These are phyloP conservation scores for Tetracladium maxilliforme DNA, from an alignment of 2,329 filamentous ascomycete genomes.

Conservation along the genomic window DNA sequence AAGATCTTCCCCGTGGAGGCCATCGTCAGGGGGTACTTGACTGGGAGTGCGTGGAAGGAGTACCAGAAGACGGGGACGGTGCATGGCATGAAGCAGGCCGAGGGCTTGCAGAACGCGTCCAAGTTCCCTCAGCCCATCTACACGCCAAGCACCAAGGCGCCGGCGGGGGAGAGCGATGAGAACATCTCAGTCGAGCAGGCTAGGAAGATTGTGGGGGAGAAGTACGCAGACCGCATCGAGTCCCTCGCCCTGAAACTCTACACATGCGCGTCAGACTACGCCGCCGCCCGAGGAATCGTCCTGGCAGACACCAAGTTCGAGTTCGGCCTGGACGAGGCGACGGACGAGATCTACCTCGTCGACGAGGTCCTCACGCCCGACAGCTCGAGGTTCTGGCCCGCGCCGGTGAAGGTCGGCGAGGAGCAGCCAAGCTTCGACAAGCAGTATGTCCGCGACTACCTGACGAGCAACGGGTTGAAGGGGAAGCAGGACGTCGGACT, in stretches of 20 bases:
- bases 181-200: constrained; percentile 49
- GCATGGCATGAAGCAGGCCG: constrained; percentile 43
- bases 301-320: constrained; percentile 68
- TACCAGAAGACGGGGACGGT: constrained; percentile 50
- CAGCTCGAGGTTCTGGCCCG: constrained; percentile 76
- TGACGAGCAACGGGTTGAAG: constrained; percentile 58
- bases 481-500: constrained; percentile 60
- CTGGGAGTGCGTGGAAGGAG: constrained; percentile 57
- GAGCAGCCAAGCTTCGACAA: constrained; percentile 83
- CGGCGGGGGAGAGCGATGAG: constrained; percentile 51
- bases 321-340: constrained; percentile 46
- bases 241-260: constrained; percentile 44
- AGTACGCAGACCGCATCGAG: constrained; percentile 44
- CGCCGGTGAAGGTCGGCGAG: constrained; percentile 49
- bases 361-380: constrained; percentile 69
- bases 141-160: constrained; percentile 55
- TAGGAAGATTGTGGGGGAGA: constrained; percentile 30
- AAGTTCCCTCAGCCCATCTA: constrained; percentile 47
- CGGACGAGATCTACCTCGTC: constrained; percentile 48
- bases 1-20: constrained; percentile 54
- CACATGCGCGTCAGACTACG: constrained; percentile 35
- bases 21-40: constrained; percentile 61
- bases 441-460: constrained; percentile 71
- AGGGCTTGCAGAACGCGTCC: constrained; percentile 45
- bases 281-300: constrained; percentile 45